Evolutionary conservation across 2,329 filamentous ascomycete species (phyloP).

Genomic region (Ascochyta viciae-villosae): DNA sequence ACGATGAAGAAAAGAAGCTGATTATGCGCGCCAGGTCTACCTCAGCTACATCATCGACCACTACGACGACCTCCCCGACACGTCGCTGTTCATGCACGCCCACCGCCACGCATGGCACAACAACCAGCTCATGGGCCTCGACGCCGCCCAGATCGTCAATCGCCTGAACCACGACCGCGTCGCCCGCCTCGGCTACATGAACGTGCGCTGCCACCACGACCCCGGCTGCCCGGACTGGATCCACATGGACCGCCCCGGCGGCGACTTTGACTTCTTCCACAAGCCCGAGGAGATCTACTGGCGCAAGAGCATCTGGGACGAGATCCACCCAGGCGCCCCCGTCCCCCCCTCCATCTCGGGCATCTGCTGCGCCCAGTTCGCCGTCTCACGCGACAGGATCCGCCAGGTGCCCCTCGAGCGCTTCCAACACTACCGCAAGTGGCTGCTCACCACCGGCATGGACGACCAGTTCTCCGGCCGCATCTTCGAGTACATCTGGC

Average conservation of each 20-base stretch:
- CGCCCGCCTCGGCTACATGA: constrained; percentile 63
- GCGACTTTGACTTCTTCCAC: constrained; percentile 49
- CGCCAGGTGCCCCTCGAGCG: constrained; percentile 59
- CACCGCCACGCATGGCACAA: constrained; percentile 66
- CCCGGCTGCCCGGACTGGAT: constrained; percentile 68
- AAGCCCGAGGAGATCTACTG: constrained; percentile 51
- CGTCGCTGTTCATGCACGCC: constrained; percentile 67
- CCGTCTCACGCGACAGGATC: constrained; percentile 57
- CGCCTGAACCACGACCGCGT: constrained; percentile 61
- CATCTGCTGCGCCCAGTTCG: constrained; percentile 66
- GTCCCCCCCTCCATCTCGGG: constrained; percentile 47
- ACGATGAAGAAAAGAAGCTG: constrained; percentile 7
- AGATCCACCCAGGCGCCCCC: constrained; percentile 51
- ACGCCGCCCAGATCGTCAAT: constrained; percentile 59
- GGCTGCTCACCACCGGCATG: constrained; percentile 54
- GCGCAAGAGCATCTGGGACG: constrained; percentile 47
- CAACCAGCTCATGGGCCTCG: constrained; percentile 59
- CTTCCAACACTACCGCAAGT: constrained; percentile 61
- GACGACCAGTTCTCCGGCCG: constrained; percentile 49
- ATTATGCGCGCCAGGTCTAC: constrained; percentile 51
- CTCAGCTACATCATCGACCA: constrained; percentile 69
- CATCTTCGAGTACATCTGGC: constrained; percentile 52
- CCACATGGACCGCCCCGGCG: constrained; percentile 53
- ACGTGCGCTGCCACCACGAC: constrained; percentile 64
- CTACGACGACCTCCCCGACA: constrained; percentile 65